Conservation (phyloP, 2,329 filamentous ascomycete species). For the Talaromyces sp. region DNA sequence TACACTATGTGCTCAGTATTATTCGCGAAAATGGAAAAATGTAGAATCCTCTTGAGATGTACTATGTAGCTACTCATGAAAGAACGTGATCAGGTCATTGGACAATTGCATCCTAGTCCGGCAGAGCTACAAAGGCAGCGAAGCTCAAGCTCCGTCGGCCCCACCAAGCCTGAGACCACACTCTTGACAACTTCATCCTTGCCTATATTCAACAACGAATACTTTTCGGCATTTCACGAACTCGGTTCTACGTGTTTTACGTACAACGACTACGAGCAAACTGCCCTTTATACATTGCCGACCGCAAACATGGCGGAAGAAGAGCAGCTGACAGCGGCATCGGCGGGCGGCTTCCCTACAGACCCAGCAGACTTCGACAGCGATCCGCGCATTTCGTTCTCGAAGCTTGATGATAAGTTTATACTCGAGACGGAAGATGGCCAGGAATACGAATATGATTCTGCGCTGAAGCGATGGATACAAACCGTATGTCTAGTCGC, state of each 20-base stretch:
- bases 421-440: slow-evolving; percentile 81
- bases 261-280: neutral
- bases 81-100: neutral
- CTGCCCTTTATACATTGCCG: neutral
- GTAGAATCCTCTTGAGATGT: too few relatives aligned
- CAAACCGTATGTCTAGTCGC: slow-evolving; percentile 51
- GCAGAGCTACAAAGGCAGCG: neutral
- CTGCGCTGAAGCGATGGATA: slow-evolving; percentile 68
- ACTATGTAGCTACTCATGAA: neutral
- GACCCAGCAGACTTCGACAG: slow-evolving; percentile 66
- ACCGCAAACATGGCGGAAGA: slow-evolving; percentile 7
- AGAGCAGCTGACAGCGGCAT: neutral
- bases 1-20: too few relatives aligned
- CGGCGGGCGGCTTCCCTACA: slow-evolving; percentile 44
- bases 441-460: slow-evolving; percentile 78
- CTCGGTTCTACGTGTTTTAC: neutral
- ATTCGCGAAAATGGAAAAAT: too few relatives aligned
- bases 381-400: slow-evolving; percentile 82
- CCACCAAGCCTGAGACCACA: slow-evolving; percentile 1
- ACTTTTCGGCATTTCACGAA: neutral
- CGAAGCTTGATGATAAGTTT: slow-evolving; percentile 75
- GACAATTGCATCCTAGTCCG: neutral
- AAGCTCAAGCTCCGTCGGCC: slow-evolving; percentile 9
- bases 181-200: neutral
- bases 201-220: neutral